Evolutionary conservation across 345 rosid genomes (phyloP), one percentile per base, ranked within the genome.

Genomic region (Durio zibethinus): DNA sequence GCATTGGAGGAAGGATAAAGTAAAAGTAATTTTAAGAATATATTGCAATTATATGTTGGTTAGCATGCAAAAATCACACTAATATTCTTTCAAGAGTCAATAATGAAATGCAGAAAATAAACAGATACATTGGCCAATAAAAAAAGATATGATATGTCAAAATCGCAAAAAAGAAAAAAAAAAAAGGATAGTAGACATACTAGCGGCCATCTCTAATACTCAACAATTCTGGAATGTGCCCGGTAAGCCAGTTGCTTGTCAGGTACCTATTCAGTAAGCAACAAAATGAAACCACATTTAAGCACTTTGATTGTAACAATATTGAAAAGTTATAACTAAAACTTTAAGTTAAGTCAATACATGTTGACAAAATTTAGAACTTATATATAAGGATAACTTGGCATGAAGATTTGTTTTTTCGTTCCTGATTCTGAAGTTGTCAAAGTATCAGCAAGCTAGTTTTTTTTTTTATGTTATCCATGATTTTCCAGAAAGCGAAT

Each of bases 221-320:
- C 27, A 71, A 1, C 74, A 60, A 71, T 1, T 50, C 27, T 29
- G 74, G 74, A 20, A 71, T 48, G 18, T 0, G 43, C 4, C 60
- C 74, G 3, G 60, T 29, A 10, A 71, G 60, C 4, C 2, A 31
- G 29, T 71, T 71, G 10, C 23, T 20, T 50, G 74, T 71, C 43
- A 71, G 74, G 38, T 71, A 70, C 59, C 74, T 70, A 48, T 48
- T 29, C 74, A 70, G 60, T 48, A 29, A 70, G 42, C 10, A 42
- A 9, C 69, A 48, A 14, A n/a, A 25, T 12, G 3, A 3, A 59
- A 8, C 73, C 56, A 27, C 38, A 70, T 10, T 1, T 29, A 70
- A 70, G 59, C 7, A 43, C 72, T 67, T 67, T n/a, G 23, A 15
- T 2, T 67, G 52, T n/a, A 64, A 64, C 0, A 8, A 38, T n/a